A percentile compares a stretch with the other conserved stretches of the same genome.
Evolutionary conservation across 106 monocot genomes (phyloP).

Genomic region (Apostasia ramifera): DNA sequence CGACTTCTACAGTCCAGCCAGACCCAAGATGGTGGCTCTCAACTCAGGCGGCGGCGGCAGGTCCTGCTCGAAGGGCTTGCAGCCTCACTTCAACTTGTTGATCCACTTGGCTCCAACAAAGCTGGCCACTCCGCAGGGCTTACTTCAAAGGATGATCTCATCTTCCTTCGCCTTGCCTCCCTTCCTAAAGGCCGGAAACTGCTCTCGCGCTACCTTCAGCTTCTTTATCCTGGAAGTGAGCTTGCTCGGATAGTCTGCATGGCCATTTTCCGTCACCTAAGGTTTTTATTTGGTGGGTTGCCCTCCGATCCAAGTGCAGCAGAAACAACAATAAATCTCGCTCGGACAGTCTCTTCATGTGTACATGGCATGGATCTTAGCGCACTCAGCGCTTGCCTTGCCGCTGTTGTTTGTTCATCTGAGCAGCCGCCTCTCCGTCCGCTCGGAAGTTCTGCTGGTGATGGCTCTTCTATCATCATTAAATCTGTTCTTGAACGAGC

Average conservation of each 20-base stretch:
- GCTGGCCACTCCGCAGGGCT: constrained; percentile 46
- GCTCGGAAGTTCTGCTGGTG: constrained; percentile 76
- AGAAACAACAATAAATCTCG: constrained; percentile 51
- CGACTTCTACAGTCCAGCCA: constrained; percentile 51
- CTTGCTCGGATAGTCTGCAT: constrained; percentile 74
- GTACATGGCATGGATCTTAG: constrained; percentile 65
- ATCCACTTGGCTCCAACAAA: constrained; percentile 59
- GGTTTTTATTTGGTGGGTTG: constrained; percentile 76
- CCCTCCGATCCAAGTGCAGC: constrained; percentile 54
- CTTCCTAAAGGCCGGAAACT: constrained; percentile 85
- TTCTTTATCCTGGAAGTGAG: constrained; percentile 68
- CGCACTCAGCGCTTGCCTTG: constrained; percentile 87
- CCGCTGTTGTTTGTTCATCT: constrained; percentile 85
- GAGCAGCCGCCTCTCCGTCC: constrained; percentile 97
- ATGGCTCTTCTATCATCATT: constrained; percentile 76
- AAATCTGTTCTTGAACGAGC: constrained; percentile 76
- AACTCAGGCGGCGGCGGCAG: constrained; percentile 55
- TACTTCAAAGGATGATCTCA: constrained; percentile 71
- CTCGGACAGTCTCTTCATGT: constrained; percentile 46
- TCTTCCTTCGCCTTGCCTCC: constrained; percentile 73
- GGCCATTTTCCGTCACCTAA: constrained; percentile 81
- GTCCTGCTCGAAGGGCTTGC: constrained; percentile 78
- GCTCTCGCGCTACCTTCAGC: constrained; percentile 59
- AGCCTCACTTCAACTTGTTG: constrained; percentile 83
- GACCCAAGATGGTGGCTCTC: constrained; percentile 54